Evolutionary conservation across 2,329 filamentous ascomycete genomes (phyloP).

Genomic region (Hypomyces rosellus): DNA sequence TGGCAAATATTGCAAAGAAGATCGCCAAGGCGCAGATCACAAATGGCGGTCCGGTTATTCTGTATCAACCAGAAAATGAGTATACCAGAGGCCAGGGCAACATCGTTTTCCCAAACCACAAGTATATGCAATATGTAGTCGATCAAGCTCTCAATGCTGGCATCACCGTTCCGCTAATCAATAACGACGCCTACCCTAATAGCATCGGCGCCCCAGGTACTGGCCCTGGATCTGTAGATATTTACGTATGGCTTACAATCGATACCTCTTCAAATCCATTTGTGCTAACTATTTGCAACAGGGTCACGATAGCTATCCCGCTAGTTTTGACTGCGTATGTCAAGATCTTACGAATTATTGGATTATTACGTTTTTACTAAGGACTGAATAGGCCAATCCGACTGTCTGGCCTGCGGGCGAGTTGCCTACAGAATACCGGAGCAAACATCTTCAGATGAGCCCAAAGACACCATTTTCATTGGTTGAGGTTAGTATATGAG

Average conservation of each 20-base stretch:
- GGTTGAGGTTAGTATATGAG: conserved; percentile 44
- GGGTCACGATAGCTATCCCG: conserved; percentile 33
- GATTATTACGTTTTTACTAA: neutral
- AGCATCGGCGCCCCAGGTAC: conserved; percentile 61
- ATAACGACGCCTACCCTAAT: conserved; percentile 59
- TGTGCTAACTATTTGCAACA: conserved; percentile 9
- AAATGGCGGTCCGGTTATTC: conserved; percentile 71
- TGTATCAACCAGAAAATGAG: conserved; percentile 79
- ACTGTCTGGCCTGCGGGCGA: conserved; percentile 51
- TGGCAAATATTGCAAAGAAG: conserved; percentile 53
- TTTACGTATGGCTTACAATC: conserved; percentile 38
- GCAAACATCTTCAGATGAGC: conserved; percentile 41
- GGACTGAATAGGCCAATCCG: conserved; percentile 25
- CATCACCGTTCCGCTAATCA: conserved; percentile 68
- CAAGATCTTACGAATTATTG: neutral
- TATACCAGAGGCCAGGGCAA: conserved; percentile 49
- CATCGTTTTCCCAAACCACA: conserved; percentile 54
- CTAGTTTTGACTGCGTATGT: conserved; percentile 38
- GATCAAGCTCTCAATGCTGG: conserved; percentile 62
- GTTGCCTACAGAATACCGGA: conserved; percentile 47
- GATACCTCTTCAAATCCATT: neutral
- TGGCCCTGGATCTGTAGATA: conserved; percentile 47
- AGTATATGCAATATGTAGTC: conserved; percentile 65
- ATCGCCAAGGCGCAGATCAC: conserved; percentile 75
- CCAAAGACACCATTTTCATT: conserved; percentile 61